Base-by-base conservation (phyloP, 1,139 yeast species). In the Taphrina wiesneri region DNA sequence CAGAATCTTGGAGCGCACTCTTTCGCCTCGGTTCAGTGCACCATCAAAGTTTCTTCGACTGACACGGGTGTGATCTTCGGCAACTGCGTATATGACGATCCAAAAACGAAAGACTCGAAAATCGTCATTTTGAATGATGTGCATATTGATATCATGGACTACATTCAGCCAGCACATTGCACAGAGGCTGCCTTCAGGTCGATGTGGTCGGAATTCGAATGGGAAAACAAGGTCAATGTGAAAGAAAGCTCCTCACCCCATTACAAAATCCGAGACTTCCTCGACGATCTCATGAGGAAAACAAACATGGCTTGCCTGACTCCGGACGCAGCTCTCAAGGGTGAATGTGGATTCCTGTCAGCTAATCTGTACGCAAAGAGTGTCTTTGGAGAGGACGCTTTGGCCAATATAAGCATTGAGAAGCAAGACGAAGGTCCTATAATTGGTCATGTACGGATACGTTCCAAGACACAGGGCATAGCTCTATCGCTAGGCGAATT, bases 161-260 rank as follows among this genome's bases (percentile, higher is more conserved):
- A 95, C 79, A 92, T 95, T 76, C 90, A 90, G 76, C 98, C 99
- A 26, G 96, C 96, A 15, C 83, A 85, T 30, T 90, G 97, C 77
- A 80, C 91, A 19, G 99, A 93, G 77, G 85, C 86, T 63, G 88
- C 85, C 72, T 95, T 95, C 89, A 89, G 99, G 74, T 85, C 86
- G 73, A 92, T 92, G 98, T 95, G 99, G 99, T 90, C 91, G 76
- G 98, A 92, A 77, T 95, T 95, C 76, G 99, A 95, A 79, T 95
- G 99, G 99, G 99, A 95, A 78, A 95, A 95, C 80, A 95, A 95
- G 80, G 93, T 95, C 74, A 89, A 93, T 70, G 89, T 95, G 75
- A 87, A 88, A 73, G 86, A 96, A 1, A 82, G 81, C 67, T 30
- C 36, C 13, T 74, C 75, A 19, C 43, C 59, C 23, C 32, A 52